Base-by-base conservation (phyloP, 345 rosid genomes). In the Pistacia atlantica region DNA sequence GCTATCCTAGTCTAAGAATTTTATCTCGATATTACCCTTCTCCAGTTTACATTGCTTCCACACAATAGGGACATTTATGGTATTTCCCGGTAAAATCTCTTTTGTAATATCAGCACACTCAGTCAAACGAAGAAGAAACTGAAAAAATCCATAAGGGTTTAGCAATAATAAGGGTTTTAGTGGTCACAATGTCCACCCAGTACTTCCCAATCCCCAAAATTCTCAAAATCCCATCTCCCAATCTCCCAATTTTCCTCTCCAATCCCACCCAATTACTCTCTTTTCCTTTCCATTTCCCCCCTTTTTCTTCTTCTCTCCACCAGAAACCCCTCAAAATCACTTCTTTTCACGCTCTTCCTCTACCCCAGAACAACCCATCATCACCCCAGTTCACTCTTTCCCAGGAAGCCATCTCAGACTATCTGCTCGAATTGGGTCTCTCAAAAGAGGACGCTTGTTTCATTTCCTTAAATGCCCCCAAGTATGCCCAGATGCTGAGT, bases 391-490 rank as follows among this genome's bases (percentile, higher is more conserved):
- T 75, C 68, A 69, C 74, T 22, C 87, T 84, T 37, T 86, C 97
- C 55, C 90, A 71, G 65, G 77, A 78, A 73, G 90, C 94, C 3
- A 75, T 95, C 74, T 72, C 84, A 16, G 79, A 65, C 56, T 89
- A 84, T 78, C 92, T 95, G 13, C 87, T 48, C 42, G 87, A 79
- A 61, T 62, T 84, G 70, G 92, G 94, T 0, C 66, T 95, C 51
- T 83, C 93, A 6, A 20, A 69, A 25, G 84, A 80, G 37, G 96
- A 90, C 35, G 84, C 94, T 69, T 25, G 22, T 37, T 83, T 58
- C 69, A 84, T 93, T 10, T 86, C 95, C 69, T 78, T 62, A 16
- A 84, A 79, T 49, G 91, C n/a, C n/a, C n/a, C n/a, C n/a, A n/a
- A n/a, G n/a, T n/a, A n/a, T n/a, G n/a, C n/a, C n/a, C n/a, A n/a